Evolutionary conservation across 2,329 filamentous ascomycete genomes (phyloP).

Genomic region (Apiospora marii): DNA sequence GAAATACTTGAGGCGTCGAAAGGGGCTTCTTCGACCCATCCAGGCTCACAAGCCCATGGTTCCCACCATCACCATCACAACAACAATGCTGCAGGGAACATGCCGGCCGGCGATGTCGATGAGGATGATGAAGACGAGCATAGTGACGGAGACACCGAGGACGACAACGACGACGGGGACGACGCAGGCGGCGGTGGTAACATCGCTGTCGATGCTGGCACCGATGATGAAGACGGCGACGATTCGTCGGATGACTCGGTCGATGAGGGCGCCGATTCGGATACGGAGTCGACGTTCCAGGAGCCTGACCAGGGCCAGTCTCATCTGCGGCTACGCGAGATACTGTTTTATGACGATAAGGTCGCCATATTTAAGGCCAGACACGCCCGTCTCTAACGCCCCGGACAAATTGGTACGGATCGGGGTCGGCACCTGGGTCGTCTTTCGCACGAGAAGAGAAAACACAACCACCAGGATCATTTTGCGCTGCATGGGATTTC

Average conservation of each 20-base stretch:
- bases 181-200: conserved; percentile 49
- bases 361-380: conserved; percentile 81
- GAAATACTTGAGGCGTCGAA: conserved; percentile 74
- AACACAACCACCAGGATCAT: not conserved
- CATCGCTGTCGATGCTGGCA: conserved; percentile 44
- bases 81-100: conserved; percentile 21
- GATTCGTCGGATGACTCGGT: conserved; percentile 48
- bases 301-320: conserved; percentile 53
- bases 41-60: conserved; percentile 29
- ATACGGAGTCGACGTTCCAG: conserved; percentile 56
- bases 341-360: conserved; percentile 86
- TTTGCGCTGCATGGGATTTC: not conserved
- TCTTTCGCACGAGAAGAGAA: not conserved
- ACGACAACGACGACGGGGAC: conserved; percentile 48
- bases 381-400: conserved; percentile 51
- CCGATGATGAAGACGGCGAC: conserved; percentile 55
- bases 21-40: conserved; percentile 23
- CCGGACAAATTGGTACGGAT: not conserved
- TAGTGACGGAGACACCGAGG: conserved; percentile 50
- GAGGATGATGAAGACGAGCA: conserved; percentile 44
- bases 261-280: conserved; percentile 57
- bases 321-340: conserved; percentile 70
- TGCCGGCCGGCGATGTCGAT: conserved; percentile 25
- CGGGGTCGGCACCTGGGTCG: not conserved
- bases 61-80: conserved; percentile 29